Evolutionary conservation across 2,329 filamentous ascomycete genomes (phyloP), one percentile per base, ranked within the genome.

Genomic region (Trichoderma pleuroti): DNA sequence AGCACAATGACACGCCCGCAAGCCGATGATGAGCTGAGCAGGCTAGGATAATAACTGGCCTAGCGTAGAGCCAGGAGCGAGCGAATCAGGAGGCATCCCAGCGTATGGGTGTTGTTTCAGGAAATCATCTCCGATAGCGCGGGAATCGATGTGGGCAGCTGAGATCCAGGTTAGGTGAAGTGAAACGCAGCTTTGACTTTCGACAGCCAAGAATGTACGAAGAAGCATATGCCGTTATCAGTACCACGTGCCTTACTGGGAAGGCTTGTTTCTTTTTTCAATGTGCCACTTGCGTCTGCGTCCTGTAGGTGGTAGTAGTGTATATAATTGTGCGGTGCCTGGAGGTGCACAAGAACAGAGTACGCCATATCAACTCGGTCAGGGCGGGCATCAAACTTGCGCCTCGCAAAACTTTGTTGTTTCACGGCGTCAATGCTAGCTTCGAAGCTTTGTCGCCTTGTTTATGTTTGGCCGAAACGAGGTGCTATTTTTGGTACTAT

Each of bases 101-200:
- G 39, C 46, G 21, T 56, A 34, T 39, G 59, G 70, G 59, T 63
- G 36, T 71, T 68, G 70, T 68, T 59, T 71, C 65, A 69, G 70
- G 70, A 71, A 71, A 69, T 71, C 70, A 71, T 71, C 65, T 71
- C 70, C 70, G 70, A 69, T 68, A 69, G 63, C 65, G 64, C 54
- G 49, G 30, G 62, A 59, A 39, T 64, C 49, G 18, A 69, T 68
- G 64, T 71, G 70, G 70, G 65, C 65, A 49, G 70, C 70, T 68
- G 70, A 71, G 70, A 69, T 69, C 59, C 56, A 57, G 30, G 57
- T 42, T 62, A 63, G 65, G 65, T 68, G 65, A 68, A 28, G 70
- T 71, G 62, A 71, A 64, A 71, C 65, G 64, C 39, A 63, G 59
- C 46, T 54, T 54, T 61, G 39, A 26, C 54, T 16, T 61, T 46